These are phyloP conservation scores for Boletus vermiculosoides DNA, from an alignment of 768 basidiomycete genomes.

Conservation along the genomic window DNA sequence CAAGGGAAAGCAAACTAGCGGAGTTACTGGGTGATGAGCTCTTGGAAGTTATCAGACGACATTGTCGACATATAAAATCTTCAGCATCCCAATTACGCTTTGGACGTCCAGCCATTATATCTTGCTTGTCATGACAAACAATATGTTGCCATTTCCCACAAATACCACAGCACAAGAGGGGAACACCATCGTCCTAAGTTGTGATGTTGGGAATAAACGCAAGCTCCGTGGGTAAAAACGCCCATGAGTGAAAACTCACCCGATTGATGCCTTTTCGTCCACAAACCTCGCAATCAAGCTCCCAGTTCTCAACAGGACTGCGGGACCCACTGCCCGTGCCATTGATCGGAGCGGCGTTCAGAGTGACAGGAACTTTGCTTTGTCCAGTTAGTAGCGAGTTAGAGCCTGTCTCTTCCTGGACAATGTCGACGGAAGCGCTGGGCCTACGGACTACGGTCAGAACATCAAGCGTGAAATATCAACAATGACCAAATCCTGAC, in stretches of 20 bases:
- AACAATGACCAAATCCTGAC: conserved; percentile 12
- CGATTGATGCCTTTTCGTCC: conserved; percentile 67
- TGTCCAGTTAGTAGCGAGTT: conserved; percentile 2
- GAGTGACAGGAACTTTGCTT: conserved; percentile 1
- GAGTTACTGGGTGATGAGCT: conserved; percentile 7
- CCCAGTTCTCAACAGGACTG: conserved; percentile 71
- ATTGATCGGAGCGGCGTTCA: conserved; percentile 14
- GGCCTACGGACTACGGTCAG: conserved; percentile 20
- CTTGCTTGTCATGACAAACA: conserved; percentile 74
- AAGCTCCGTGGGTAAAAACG: conserved; percentile 21
- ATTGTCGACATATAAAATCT: conserved; percentile 73
- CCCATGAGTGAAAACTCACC: conserved; percentile 42
- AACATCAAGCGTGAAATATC: conserved; percentile 1
- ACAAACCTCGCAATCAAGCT: conserved; percentile 88
- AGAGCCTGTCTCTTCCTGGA: background rate
- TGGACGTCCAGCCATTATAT: conserved; percentile 58
- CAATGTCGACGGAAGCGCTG: background rate
- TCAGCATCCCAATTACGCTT: conserved; percentile 83
- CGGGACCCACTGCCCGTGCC: conserved; percentile 46
- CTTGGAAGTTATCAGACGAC: conserved; percentile 34
- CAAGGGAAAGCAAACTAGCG: conserved; percentile 5
- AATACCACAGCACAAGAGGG: conserved; percentile 77
- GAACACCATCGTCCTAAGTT: conserved; percentile 70
- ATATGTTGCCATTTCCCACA: conserved; percentile 93
- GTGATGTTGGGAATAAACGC: conserved; percentile 7